Evolutionary conservation across 1,284 basidiomycete species (phyloP).

Genomic region (Cryptococcus hybrid): DNA sequence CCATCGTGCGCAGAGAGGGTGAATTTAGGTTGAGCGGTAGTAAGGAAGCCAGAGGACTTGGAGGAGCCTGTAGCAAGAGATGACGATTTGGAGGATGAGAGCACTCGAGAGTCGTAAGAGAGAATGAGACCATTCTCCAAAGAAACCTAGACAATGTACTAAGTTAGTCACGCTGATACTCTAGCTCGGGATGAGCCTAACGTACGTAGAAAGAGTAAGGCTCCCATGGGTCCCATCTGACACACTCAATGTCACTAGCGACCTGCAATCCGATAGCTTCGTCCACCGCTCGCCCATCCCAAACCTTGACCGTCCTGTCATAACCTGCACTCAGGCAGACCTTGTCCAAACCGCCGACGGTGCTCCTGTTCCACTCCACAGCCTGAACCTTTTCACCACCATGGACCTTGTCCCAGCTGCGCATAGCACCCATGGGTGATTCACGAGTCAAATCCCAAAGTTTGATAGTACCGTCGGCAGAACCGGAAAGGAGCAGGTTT

Average conservation of each 20-base stretch:
- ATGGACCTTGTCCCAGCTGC: slow-evolving; percentile 79
- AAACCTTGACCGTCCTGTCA: slow-evolving; percentile 88
- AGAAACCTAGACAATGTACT: slow-evolving; percentile 61
- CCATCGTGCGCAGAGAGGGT: slow-evolving; percentile 93
- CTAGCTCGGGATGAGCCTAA: slow-evolving; percentile 2
- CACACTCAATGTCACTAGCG: slow-evolving; percentile 87
- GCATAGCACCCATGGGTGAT: slow-evolving; percentile 61
- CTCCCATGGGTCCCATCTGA: slow-evolving; percentile 96
- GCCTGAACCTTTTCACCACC: slow-evolving; percentile 92
- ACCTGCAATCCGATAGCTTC: slow-evolving; percentile 72
- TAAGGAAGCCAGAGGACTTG: slow-evolving; percentile 13
- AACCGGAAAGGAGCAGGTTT: slow-evolving; percentile 87
- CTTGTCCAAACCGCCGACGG: slow-evolving; percentile 59
- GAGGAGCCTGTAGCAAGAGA: slow-evolving; percentile 21
- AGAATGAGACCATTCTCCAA: slow-evolving; percentile 90
- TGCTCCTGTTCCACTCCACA: slow-evolving; percentile 89
- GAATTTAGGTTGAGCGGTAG: slow-evolving; percentile 60
- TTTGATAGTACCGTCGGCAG: slow-evolving; percentile 94
- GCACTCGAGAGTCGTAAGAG: slow-evolving; percentile 83
- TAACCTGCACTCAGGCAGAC: slow-evolving; percentile 90
- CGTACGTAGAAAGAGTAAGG: slow-evolving; percentile 81
- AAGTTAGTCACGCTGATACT: not conserved
- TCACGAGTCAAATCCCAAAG: slow-evolving; percentile 90
- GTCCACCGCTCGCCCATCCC: slow-evolving; percentile 83
- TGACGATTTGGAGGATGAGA: slow-evolving; percentile 59